Evolutionary conservation across 2,329 filamentous ascomycete species (phyloP).

Genomic region (Exophiala spinifera): DNA sequence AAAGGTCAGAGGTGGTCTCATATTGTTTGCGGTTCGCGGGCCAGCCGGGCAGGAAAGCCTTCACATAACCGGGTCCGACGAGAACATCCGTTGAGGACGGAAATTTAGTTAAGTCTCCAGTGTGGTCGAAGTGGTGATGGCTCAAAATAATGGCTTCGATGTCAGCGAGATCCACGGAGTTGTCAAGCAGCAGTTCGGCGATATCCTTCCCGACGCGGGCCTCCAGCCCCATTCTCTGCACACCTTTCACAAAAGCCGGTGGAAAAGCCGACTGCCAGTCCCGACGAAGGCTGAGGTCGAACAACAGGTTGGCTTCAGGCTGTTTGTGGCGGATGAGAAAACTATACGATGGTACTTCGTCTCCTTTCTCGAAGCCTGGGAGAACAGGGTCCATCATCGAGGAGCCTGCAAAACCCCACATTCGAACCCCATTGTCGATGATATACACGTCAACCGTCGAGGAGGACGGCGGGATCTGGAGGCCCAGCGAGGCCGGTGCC

Average conservation of each 20-base stretch:
- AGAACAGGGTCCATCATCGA: conserved; percentile 4
- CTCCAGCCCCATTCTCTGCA: not conserved
- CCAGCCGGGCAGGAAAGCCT: no score
- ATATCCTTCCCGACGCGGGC: conserved; percentile 22
- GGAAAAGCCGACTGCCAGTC: conserved; percentile 17
- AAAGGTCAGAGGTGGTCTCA: no score
- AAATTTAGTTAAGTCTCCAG: conserved; percentile 50
- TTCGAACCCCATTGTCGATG: conserved; percentile 3
- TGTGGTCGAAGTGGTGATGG: conserved; percentile 43
- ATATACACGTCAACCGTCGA: conserved; percentile 1
- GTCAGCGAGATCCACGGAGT: conserved; percentile 5
- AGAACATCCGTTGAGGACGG: conserved; percentile 46
- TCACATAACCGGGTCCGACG: conserved; percentile 38
- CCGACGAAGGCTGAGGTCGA: conserved; percentile 36
- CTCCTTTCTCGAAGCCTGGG: conserved; percentile 2
- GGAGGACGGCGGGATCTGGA: conserved; percentile 3
- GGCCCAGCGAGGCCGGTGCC: not conserved
- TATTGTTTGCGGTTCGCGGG: no score
- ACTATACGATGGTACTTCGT: conserved; percentile 1
- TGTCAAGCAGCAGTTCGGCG: conserved; percentile 18
- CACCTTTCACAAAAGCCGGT: conserved; percentile 1
- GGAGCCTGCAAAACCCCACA: conserved; percentile 1
- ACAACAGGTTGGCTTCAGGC: conserved; percentile 32
- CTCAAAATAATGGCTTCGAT: conserved; percentile 24
- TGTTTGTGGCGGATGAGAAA: conserved; percentile 48